These are phyloP conservation scores for Aspergillus steynii DNA, from an alignment of 495 filamentous ascomycete species.

Conservation along the genomic window DNA sequence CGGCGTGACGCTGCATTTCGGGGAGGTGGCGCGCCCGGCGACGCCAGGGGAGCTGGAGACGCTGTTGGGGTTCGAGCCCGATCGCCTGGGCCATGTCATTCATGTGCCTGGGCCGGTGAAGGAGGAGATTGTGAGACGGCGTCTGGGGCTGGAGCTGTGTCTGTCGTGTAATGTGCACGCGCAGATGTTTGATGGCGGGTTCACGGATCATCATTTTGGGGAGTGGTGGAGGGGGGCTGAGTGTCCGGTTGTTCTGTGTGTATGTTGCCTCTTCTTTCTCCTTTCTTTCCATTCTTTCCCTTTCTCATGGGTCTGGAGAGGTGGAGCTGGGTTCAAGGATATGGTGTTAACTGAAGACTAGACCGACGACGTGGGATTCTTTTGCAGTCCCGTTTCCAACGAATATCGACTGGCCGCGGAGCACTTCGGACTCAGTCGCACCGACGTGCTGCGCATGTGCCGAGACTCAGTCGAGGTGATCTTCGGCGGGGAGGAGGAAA, in stretches of 20 bases:
- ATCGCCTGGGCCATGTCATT: constrained; percentile 79
- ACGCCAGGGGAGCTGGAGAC: constrained; percentile 57
- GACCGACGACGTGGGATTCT: constrained; percentile 89
- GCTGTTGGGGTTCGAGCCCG: constrained; percentile 64
- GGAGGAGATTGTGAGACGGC: constrained; percentile 50
- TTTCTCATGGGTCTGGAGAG: neutral
- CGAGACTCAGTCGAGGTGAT: constrained; percentile 59
- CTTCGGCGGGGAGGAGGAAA: constrained; percentile 64
- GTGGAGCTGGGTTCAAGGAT: neutral
- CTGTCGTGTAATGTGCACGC: constrained; percentile 81
- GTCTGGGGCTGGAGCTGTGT: constrained; percentile 72
- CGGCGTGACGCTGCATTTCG: constrained; percentile 76
- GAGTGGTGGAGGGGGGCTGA: constrained; percentile 54
- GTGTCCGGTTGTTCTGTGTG: constrained; percentile 58
- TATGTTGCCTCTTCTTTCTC: constrained; percentile 34
- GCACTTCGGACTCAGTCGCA: constrained; percentile 61
- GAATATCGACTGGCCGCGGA: constrained; percentile 74
- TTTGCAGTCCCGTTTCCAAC: constrained; percentile 75
- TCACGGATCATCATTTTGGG: constrained; percentile 73
- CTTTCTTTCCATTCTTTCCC: neutral
- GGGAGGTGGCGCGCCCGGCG: constrained; percentile 58
- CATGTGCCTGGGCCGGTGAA: constrained; percentile 62
- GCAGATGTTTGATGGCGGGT: constrained; percentile 67
- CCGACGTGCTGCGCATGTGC: constrained; percentile 58
- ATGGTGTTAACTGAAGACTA: constrained; percentile 23